phyloP scores from a whole-genome alignment of 306 rosid genomes.

The Cyamopsis tetragonoloba region DNA sequence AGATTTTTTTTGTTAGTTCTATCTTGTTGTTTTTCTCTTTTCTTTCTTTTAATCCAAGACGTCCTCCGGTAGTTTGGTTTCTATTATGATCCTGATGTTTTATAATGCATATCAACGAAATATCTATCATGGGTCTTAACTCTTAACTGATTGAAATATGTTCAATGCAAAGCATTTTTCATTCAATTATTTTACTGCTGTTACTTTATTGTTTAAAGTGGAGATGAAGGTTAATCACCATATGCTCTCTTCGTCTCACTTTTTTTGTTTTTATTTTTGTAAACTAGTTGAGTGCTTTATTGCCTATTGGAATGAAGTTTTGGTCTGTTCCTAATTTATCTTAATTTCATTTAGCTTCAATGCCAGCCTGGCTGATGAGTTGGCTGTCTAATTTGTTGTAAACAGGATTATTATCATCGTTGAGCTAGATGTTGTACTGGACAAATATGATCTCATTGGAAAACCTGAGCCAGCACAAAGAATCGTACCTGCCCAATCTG shows the following conservation, averaged over 20 bases:
- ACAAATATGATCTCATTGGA: constrained; percentile 60
- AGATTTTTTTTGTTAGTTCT: not conserved
- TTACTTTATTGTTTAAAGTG: too few species aligned
- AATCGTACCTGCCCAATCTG: constrained; percentile 20
- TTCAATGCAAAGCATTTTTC: too few species aligned
- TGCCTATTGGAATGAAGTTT: not conserved
- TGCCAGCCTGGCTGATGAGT: not conserved
- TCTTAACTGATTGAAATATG: too few species aligned
- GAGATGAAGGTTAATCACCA: not conserved
- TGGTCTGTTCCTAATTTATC: not conserved
- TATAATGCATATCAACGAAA: not conserved
- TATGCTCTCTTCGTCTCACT: not conserved
- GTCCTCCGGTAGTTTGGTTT: too few species aligned
- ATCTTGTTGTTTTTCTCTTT: not conserved
- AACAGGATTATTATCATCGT: constrained; percentile 75
- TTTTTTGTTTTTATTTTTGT: not conserved
- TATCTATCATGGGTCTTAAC: too few species aligned
- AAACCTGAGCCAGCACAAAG: constrained; percentile 41
- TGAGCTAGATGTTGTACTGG: constrained; percentile 56
- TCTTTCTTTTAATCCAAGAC: not conserved
- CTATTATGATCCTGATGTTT: not conserved
- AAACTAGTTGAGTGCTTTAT: not conserved
- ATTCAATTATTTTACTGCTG: too few species aligned
- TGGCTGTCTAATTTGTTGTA: constrained; percentile 5
- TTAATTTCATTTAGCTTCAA: not conserved